Evolutionary conservation across 768 basidiomycete species (phyloP), one percentile per base, ranked within the genome.

Genomic region (Tylopilus intermedius): DNA sequence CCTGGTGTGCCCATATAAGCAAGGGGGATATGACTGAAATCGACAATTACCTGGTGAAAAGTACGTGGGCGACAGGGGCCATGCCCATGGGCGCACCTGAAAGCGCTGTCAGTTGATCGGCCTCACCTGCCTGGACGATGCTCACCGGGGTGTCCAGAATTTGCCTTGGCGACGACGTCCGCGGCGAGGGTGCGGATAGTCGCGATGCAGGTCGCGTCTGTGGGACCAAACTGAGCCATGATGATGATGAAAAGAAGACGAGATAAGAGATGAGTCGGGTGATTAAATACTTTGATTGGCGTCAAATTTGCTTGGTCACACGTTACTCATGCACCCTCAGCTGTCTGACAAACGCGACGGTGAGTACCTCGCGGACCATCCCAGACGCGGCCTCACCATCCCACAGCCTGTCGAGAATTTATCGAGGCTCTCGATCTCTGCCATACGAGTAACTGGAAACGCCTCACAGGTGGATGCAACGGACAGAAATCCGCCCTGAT

Each of bases 11-110:
- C 27, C 14, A 45, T 18, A 21, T 61, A 45, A 56, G 45, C 15
- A 27, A 22, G n/a, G 24, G 32, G 15, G 9, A 11, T 8, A 32
- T 13, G 38, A 18, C 18, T 29, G 4, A 24, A 27, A 33, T 39
- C 18, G 5, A 27, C 2, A 15, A 45, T 30, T 61, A 85, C 92
- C 82, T 76, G 57, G 88, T 81, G 72, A 88, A 91, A 13, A 93
- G 79, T 50, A 92, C 74, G 59, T 91, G 89, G 51, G 90, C 80
- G 42, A 75, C 86, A 29, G 90, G 89, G 2, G 90, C 90, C 88
- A 94, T 82, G 60, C 91, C 93, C 91, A 95, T 87, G 26, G 93
- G 93, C 39, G 94, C 94, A 71, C 90, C 90, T 88, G 60, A 41
- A 5, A 30, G 11, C 2, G 44, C 33, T 45, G 55, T 58, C 45